Base-by-base conservation (phyloP, 768 basidiomycete genomes). In the Mycena indigotica region DNA sequence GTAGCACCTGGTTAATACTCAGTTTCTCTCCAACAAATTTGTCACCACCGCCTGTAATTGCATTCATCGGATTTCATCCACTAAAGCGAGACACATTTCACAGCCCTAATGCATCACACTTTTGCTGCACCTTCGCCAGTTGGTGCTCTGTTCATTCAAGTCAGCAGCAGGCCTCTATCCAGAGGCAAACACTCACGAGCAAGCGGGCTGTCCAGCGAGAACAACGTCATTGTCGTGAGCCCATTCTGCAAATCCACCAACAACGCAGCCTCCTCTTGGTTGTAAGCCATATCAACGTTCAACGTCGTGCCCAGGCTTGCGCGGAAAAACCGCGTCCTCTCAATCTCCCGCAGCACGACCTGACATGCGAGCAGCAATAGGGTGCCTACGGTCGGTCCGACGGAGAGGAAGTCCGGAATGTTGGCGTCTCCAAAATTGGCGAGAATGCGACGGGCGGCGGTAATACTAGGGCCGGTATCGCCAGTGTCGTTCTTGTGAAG, bases 351-450 rank as follows among this genome's bases (percentile, higher is more conserved):
- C 13, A 53, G 40, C 39, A 53, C 15, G 23, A 56, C 52, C 49
- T 59, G 62, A 52, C 57, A 63, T 24, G 57, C 62, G 41, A 63
- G 57, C 28, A 63, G 57, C 3, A 63, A 52, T 5, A 67, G 56
- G 28, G 60, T 60, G 4, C 66, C 66, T 15, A 62, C 54, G 4
- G 57, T 58, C 3, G 66, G 64, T 6, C 55, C 55, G 3, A 61
- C 53, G 44, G 56, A 54, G 17, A 44, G 17, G 4, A 61, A 41
- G 21, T 61, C 50, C 28, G 61, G 50, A 1, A 53, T 35, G 17
- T 35, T 35, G 10, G 55, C 41, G 26, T 65, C 62, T 28, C 55
- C 56, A 30, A 67, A 55, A 21, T 28, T 46, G 15, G 30, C 26
- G 35, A 65, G 28, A 8, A 67, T 64, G 12, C 25, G 19, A 6